phyloP scores from a whole-genome alignment of 1,284 basidiomycete species.

The Papiliotrema nemorosa region DNA sequence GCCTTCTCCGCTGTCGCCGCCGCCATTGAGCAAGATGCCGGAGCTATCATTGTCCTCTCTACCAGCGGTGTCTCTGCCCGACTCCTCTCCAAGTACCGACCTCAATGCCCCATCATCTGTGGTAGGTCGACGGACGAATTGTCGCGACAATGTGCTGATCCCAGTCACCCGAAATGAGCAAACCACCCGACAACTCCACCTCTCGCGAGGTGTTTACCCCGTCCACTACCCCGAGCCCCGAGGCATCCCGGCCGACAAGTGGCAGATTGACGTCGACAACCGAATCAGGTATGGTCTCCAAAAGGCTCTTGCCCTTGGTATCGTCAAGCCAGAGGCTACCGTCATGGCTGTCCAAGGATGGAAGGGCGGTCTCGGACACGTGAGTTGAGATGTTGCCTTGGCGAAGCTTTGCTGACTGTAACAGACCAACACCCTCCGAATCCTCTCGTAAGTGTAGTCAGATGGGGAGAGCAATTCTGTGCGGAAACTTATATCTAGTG shows the following conservation, averaged over 20 bases:
- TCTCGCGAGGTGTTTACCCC: slow-evolving; percentile 96
- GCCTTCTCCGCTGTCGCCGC: slow-evolving; percentile 91
- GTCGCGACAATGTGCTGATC: background rate
- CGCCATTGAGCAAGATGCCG: slow-evolving; percentile 87
- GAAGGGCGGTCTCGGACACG: slow-evolving; percentile 93
- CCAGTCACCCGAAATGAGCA: slow-evolving; percentile 92
- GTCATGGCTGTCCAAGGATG: slow-evolving; percentile 97
- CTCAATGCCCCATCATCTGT: slow-evolving; percentile 88
- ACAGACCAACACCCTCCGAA: slow-evolving; percentile 51
- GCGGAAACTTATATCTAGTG: no score
- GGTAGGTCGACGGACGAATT: slow-evolving; percentile 54
- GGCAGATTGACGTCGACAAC: slow-evolving; percentile 88
- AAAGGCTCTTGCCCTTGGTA: slow-evolving; percentile 78
- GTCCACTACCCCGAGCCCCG: slow-evolving; percentile 91
- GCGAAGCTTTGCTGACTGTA: slow-evolving; percentile 13
- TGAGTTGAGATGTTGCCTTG: slow-evolving; percentile 40
- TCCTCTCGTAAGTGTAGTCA: no score
- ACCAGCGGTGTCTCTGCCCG: slow-evolving; percentile 96
- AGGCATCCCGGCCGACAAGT: slow-evolving; percentile 80
- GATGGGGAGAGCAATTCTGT: no score
- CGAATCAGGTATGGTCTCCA: slow-evolving; percentile 75
- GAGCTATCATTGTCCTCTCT: slow-evolving; percentile 92
- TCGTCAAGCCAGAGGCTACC: slow-evolving; percentile 85
- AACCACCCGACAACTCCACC: slow-evolving; percentile 92
- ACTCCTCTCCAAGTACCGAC: slow-evolving; percentile 94